Conservation (phyloP, 139 green algal species). For the Yamagishiella unicocca region DNA sequence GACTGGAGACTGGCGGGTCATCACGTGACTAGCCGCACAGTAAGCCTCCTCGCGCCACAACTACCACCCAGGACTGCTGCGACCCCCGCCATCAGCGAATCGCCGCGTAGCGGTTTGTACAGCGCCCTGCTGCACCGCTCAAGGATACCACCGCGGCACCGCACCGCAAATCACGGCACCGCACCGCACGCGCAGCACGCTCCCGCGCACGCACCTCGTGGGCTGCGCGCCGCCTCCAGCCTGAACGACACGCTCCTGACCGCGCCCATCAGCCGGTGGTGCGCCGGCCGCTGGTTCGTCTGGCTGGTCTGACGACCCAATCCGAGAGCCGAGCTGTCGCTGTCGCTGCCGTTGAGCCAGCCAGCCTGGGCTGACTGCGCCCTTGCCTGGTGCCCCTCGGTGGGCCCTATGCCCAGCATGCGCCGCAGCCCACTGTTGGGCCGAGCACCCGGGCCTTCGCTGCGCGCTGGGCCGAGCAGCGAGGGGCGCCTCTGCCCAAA, state of each 20-base stretch:
- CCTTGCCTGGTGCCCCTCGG: neutral
- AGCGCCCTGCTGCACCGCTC: too few relatives aligned
- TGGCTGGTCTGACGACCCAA: neutral
- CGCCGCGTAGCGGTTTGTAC: too few relatives aligned
- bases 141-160: too few relatives aligned
- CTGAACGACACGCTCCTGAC: conserved; percentile 28
- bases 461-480: neutral
- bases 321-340: neutral
- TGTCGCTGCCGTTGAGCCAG: neutral
- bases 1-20: too few relatives aligned
- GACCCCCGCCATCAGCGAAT: too few relatives aligned
- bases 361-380: neutral
- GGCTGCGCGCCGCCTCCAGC: conserved; percentile 15
- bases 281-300: neutral
- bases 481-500: neutral
- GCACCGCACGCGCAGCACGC: too few relatives aligned
- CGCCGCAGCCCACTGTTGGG: neutral
- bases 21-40: too few relatives aligned
- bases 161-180: too few relatives aligned
- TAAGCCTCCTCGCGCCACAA: too few relatives aligned
- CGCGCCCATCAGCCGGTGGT: neutral
- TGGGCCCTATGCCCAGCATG: neutral
- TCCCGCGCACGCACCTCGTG: neutral
- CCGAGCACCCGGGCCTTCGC: neutral
- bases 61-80: too few relatives aligned